These are phyloP conservation scores for Penicillium expansum DNA, from an alignment of 2,329 filamentous ascomycete species.

Conservation along the genomic window DNA sequence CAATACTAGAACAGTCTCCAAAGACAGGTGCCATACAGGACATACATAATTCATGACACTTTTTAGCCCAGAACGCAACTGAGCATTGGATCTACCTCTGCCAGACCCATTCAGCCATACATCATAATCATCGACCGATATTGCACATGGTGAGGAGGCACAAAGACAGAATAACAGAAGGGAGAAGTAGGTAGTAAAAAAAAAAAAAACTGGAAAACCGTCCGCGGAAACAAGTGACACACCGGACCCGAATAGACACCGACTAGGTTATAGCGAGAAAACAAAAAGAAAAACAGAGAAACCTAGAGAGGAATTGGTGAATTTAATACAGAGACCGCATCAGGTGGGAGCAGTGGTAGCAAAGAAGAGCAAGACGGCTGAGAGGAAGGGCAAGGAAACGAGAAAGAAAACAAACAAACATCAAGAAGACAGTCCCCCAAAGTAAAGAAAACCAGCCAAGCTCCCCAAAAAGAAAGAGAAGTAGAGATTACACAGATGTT, in stretches of 20 bases:
- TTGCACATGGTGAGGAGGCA: constrained; percentile 20
- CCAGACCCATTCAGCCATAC: constrained; percentile 19
- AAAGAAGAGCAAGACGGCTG: constrained; percentile 20
- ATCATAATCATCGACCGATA: constrained; percentile 19
- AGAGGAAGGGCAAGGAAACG: not conserved
- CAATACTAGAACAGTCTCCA: not conserved
- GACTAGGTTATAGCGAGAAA: constrained; percentile 19
- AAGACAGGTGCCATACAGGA: constrained; percentile 13
- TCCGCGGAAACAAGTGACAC: constrained; percentile 20
- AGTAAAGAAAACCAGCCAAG: constrained; percentile 34
- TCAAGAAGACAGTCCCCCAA: constrained; percentile 20
- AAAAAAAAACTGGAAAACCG: constrained; percentile 21
- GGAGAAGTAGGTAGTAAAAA: constrained; percentile 18
- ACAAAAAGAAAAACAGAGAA: constrained; percentile 18
- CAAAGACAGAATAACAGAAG: constrained; percentile 23
- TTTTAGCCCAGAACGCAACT: constrained; percentile 23
- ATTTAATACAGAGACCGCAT: constrained; percentile 35
- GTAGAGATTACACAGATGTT: constrained; percentile 43
- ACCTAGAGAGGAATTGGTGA: constrained; percentile 30
- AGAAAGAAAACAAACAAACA: constrained; percentile 18
- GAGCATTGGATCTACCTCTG: constrained; percentile 22
- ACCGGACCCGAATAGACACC: constrained; percentile 25
- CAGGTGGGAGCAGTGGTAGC: constrained; percentile 29
- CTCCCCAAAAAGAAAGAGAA: constrained; percentile 34
- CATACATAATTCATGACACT: constrained; percentile 28